These are phyloP conservation scores for Calamus simplicifolius DNA, from an alignment of 176 grass and related monocot species.

Conservation along the genomic window DNA sequence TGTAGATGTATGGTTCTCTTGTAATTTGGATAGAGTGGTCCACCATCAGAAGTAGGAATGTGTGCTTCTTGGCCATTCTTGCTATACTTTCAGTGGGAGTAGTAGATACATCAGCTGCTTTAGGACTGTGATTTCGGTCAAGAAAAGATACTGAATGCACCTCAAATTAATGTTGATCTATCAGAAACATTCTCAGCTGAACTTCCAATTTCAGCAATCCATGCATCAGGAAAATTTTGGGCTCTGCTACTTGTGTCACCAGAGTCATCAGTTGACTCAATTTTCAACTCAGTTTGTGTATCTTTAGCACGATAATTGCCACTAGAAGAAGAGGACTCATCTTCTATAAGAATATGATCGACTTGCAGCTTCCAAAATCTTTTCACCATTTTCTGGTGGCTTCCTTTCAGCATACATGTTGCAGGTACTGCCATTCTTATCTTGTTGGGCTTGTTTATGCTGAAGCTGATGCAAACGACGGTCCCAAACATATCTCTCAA, in stretches of 20 bases:
- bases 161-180: not conserved
- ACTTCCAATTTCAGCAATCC: constrained; percentile 1
- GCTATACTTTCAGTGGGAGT: constrained; percentile 15
- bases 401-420: no score
- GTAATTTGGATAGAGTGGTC: constrained; percentile 16
- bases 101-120: constrained; percentile 12
- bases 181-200: not conserved
- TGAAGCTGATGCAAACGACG: no score
- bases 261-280: not conserved
- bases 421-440: no score
- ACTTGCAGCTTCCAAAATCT: constrained; percentile 5
- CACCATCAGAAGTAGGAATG: constrained; percentile 15
- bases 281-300: constrained; percentile 3
- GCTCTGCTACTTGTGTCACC: constrained; percentile 7
- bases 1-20: no score
- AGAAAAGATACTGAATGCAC: constrained; percentile 18
- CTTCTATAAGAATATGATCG: constrained; percentile 21
- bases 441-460: no score
- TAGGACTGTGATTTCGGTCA: constrained; percentile 15
- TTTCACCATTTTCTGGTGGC: constrained; percentile 12
- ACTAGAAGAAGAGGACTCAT: not conserved
- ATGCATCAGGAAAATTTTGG: constrained; percentile 9
- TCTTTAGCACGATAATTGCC: not conserved
- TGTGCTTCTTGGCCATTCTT: constrained; percentile 23
- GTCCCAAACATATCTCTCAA: no score